Evolutionary conservation across 495 filamentous ascomycete species (phyloP).

Genomic region (Trichoderma asperelloides): DNA sequence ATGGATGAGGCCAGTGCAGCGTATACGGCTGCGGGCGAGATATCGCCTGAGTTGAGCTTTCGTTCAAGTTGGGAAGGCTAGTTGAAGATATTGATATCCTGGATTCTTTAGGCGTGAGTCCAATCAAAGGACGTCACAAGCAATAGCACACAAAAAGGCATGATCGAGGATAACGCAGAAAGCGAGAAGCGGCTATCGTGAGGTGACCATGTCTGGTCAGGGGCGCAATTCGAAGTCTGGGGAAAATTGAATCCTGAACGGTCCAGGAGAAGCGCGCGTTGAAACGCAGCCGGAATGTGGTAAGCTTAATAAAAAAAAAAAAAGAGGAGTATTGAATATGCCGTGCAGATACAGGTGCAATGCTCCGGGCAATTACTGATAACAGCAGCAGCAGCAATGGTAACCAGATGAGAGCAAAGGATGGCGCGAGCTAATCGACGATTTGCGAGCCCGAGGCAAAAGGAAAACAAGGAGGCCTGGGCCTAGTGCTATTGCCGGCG

Average conservation of each 20-base stretch:
- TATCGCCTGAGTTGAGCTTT: neutral
- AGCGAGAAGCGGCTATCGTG: neutral
- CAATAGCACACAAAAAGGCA: neutral
- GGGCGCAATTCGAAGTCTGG: neutral
- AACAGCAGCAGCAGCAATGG: neutral
- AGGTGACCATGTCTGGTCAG: conserved; percentile 2
- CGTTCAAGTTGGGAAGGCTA: neutral
- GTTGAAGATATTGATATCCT: neutral
- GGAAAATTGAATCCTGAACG: neutral
- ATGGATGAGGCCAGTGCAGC: neutral
- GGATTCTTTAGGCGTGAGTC: neutral
- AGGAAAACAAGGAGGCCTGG: neutral
- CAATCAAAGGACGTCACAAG: conserved; percentile 1
- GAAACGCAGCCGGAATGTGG: neutral
- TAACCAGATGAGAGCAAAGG: neutral
- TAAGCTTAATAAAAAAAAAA: neutral
- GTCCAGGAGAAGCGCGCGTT: neutral
- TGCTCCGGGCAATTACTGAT: neutral
- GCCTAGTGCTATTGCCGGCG: neutral
- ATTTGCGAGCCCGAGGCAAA: neutral
- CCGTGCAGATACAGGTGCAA: neutral
- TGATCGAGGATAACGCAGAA: neutral
- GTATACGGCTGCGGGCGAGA: neutral
- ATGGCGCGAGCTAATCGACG: neutral
- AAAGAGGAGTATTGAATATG: neutral